These are phyloP conservation scores for Taphrina deformans DNA, from an alignment of 1,139 yeast species.

Conservation along the genomic window DNA sequence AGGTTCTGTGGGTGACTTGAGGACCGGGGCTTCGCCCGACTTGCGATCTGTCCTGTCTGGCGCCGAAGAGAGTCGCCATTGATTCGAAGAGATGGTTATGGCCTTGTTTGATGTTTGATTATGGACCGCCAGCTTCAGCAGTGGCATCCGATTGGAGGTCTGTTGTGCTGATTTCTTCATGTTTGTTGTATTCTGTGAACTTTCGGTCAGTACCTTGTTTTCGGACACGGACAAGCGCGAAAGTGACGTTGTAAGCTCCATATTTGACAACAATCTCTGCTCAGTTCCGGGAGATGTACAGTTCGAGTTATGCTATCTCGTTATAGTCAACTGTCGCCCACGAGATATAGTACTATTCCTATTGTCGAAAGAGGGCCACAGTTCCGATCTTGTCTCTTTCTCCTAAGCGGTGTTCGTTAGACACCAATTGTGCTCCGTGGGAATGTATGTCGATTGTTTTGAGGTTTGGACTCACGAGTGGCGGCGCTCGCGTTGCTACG, in stretches of 20 bases:
- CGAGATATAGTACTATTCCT: too few species aligned
- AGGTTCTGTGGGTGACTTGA: slow-evolving; percentile 37
- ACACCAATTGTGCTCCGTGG: not conserved
- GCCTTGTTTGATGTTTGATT: slow-evolving; percentile 39
- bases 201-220: slow-evolving; percentile 10
- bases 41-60: slow-evolving; percentile 17
- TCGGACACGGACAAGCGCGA: slow-evolving; percentile 28
- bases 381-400: too few species aligned
- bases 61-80: slow-evolving; percentile 25
- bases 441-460: not conserved
- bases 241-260: slow-evolving; percentile 26
- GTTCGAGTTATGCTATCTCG: too few species aligned
- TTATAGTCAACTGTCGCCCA: too few species aligned
- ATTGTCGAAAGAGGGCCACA: too few species aligned
- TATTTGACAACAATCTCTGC: not conserved
- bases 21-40: slow-evolving; percentile 3
- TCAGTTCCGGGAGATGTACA: too few species aligned
- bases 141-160: slow-evolving; percentile 40
- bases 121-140: slow-evolving; percentile 43
- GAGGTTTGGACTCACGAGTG: not conserved
- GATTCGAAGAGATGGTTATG: slow-evolving; percentile 19
- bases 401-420: not conserved
- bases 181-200: slow-evolving; percentile 9
- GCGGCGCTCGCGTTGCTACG: not conserved
- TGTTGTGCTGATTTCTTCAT: slow-evolving; percentile 1